Base-by-base conservation (phyloP, 371 early-diverging fungal genomes). In the Mortierella sp. region DNA sequence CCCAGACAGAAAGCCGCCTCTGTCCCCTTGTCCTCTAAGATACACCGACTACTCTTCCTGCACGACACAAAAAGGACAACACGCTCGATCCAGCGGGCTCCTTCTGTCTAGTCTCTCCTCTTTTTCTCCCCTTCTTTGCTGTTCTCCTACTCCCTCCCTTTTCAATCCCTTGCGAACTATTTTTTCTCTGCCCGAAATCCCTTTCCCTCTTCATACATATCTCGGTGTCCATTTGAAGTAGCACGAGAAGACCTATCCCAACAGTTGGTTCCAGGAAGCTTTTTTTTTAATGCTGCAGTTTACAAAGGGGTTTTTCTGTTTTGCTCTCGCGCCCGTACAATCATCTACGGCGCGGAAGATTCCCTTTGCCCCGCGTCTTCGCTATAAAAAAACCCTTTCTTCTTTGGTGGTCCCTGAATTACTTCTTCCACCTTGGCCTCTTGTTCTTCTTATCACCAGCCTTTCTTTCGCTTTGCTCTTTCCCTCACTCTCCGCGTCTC, bases 371-470 rank as follows among this genome's bases (percentile, higher is more conserved):
- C 64, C 64, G 21, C 40, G 34, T 64, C 9, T 64, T 43, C 26
- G 43, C 43, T 46, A 70, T 70, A 70, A 46, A 69, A 55, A 55
- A 59, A 57, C 1, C 59, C 59, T 59, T 46, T 26, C 37, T 43
- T 44, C 44, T 70, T 26, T 26, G 24, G 43, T 46, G 46, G 71
- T 50, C 51, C 71, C 50, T 71, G 71, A 70, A 50, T 34, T 69
- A 31, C 5, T 40, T 75, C 11, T 50, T 55, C 55, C n/a, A 8
- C 6, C n/a, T 59, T 16, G 16, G 13, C 28, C 28, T 50, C 8
- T 51, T 37, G 50, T 50, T 43, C 34, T 2, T 21, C 34, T 43
- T 43, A n/a, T 37, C 54, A 43, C 19, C 34, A 21, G 19, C 46
- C 31, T 72, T n/a, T 28, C 57, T 59, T 69, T 57, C 53, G 19